Conservation (phyloP, 345 rosid genomes). For the Citrus cavaleriei region DNA sequence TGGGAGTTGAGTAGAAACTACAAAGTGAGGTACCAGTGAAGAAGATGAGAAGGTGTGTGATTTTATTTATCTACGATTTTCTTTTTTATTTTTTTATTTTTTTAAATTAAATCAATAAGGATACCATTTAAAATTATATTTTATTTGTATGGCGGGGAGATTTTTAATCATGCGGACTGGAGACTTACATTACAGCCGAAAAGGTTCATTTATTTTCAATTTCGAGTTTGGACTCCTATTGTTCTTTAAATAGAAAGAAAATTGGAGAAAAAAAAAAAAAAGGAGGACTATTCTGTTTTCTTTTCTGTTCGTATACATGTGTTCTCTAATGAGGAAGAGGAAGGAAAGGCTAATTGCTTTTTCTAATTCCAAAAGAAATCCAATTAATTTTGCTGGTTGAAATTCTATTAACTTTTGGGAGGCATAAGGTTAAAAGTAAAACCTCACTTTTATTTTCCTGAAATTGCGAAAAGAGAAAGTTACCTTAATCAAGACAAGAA, state of each 20-base stretch:
- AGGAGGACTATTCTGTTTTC: not conserved
- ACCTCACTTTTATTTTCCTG: no score
- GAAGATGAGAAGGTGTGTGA: conserved; percentile 18
- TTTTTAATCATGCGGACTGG: not conserved
- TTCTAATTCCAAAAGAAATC: not conserved
- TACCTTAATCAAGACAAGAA: not conserved
- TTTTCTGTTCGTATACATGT: not conserved
- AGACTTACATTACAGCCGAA: conserved; percentile 18
- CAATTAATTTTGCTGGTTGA: not conserved
- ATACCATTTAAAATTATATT: not conserved
- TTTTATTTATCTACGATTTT: conserved; percentile 23
- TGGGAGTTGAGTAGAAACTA: not conserved
- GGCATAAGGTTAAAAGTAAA: not conserved
- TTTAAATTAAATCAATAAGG: not conserved
- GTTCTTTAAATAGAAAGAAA: conserved; percentile 8
- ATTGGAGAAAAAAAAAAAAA: no score
- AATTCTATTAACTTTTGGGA: not conserved
- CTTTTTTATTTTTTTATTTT: not conserved
- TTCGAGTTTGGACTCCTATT: conserved; percentile 19
- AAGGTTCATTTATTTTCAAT: conserved; percentile 22
- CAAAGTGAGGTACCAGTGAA: not conserved
- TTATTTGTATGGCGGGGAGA: not conserved
- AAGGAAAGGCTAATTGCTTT: not conserved
- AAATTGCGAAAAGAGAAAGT: no score
- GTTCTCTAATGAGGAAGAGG: no score